phyloP scores from a whole-genome alignment of 2,329 filamentous ascomycete species.

The Fusarium robinianum region DNA sequence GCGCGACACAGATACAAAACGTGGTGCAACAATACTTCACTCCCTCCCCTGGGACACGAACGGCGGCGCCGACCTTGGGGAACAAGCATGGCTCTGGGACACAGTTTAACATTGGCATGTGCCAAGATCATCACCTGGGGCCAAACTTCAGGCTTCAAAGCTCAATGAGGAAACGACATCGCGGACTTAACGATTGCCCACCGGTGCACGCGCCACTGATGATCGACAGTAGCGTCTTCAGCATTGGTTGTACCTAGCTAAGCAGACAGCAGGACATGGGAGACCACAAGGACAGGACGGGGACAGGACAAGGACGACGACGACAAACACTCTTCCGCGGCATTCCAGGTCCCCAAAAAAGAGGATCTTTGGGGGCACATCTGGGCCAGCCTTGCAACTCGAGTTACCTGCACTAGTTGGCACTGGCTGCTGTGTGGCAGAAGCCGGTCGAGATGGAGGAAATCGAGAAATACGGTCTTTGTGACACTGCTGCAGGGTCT shows the following conservation, averaged over 20 bases:
- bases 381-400: conserved; percentile 7
- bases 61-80: background rate
- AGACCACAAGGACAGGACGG: conserved; percentile 11
- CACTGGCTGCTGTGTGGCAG: no score
- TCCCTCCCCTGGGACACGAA: no score
- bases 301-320: background rate
- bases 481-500: conserved; percentile 8
- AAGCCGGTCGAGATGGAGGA: conserved; percentile 19
- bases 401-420: no score
- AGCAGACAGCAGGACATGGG: no score
- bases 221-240: conserved; percentile 37
- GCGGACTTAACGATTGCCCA: no score
- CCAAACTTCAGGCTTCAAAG: conserved; percentile 19
- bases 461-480: conserved; percentile 17
- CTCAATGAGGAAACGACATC: conserved; percentile 14
- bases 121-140: conserved; percentile 18
- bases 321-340: background rate
- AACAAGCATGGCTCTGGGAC: conserved; percentile 2
- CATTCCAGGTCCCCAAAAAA: no score
- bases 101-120: conserved; percentile 20
- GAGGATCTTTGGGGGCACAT: no score
- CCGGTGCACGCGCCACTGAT: conserved; percentile 32
- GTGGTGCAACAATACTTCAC: no score
- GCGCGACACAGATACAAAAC: no score
- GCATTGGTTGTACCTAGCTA: conserved; percentile 27